These are phyloP conservation scores for Myxozyma melibiosi DNA, from an alignment of 805 yeast species.

Conservation along the genomic window DNA sequence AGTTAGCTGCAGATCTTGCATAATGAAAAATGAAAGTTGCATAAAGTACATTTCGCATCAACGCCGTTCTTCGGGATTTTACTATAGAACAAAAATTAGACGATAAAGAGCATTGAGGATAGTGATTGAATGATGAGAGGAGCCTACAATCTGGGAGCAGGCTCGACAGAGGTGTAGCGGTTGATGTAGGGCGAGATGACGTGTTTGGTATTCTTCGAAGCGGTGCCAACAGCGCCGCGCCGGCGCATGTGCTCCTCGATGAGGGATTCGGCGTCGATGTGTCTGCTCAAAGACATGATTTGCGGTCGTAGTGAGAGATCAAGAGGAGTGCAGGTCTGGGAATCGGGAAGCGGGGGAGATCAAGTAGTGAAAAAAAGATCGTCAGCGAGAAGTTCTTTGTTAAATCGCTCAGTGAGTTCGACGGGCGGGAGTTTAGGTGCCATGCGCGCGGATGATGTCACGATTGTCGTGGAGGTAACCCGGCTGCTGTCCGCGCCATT, in stretches of 20 bases:
- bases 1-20: background rate
- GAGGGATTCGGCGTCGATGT: slow-evolving; percentile 50
- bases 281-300: slow-evolving; percentile 36
- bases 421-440: too few relatives aligned
- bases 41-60: slow-evolving; percentile 16
- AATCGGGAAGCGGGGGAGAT: background rate
- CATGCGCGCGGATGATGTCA: too few relatives aligned
- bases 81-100: background rate
- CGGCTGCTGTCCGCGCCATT: too few relatives aligned
- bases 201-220: background rate
- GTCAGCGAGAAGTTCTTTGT: too few relatives aligned
- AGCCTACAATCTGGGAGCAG: slow-evolving; percentile 23
- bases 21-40: background rate
- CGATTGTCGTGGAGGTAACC: too few relatives aligned
- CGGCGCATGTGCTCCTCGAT: slow-evolving; percentile 18
- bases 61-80: slow-evolving; percentile 28
- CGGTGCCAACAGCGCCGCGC: slow-evolving; percentile 19
- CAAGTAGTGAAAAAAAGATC: background rate
- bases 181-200: slow-evolving; percentile 31
- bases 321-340: background rate
- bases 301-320: background rate
- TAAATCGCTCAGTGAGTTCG: too few relatives aligned
- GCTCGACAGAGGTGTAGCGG: slow-evolving; percentile 32
- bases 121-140: background rate
- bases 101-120: background rate